These are phyloP conservation scores for Hygrophila difformis DNA, from an alignment of 257 asterid genomes.

Conservation along the genomic window DNA sequence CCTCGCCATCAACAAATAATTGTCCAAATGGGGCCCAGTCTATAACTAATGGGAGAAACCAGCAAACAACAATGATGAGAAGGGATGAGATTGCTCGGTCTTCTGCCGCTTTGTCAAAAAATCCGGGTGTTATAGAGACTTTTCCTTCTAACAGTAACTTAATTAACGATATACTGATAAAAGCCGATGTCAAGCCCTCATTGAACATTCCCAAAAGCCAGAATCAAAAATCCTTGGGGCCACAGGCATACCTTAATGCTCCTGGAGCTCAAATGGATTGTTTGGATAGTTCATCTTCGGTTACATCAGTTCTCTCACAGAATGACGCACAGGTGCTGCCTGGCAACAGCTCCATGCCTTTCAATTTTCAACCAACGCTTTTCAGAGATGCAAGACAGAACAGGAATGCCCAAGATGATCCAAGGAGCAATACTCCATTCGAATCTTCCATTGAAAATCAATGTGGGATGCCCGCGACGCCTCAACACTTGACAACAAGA, in stretches of 20 bases:
- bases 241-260: slow-evolving; percentile 42
- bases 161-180: slow-evolving; percentile 43
- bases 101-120: slow-evolving; percentile 39
- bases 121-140: slow-evolving; percentile 43
- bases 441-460: slow-evolving; percentile 54
- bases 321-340: slow-evolving; percentile 55
- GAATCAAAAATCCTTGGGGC: slow-evolving; percentile 50
- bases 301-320: slow-evolving; percentile 80
- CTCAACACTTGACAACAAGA: slow-evolving; percentile 47
- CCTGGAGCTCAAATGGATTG: slow-evolving; percentile 62
- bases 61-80: slow-evolving; percentile 15
- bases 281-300: slow-evolving; percentile 84
- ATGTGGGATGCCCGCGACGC: slow-evolving; percentile 57
- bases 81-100: slow-evolving; percentile 53
- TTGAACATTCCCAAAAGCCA: slow-evolving; percentile 49
- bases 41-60: slow-evolving; percentile 40
- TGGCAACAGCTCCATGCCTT: slow-evolving; percentile 59
- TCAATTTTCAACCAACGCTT: slow-evolving; percentile 56
- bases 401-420: slow-evolving; percentile 57
- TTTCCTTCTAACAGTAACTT: slow-evolving; percentile 35
- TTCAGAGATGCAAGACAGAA: slow-evolving; percentile 61
- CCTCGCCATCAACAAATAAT: slow-evolving; percentile 88
- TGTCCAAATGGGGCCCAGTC: slow-evolving; percentile 50
- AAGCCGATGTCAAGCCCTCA: slow-evolving; percentile 47
- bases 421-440: slow-evolving; percentile 39